These are phyloP conservation scores for Trichothecium roseum DNA, from an alignment of 2,329 filamentous ascomycete genomes.

Conservation along the genomic window DNA sequence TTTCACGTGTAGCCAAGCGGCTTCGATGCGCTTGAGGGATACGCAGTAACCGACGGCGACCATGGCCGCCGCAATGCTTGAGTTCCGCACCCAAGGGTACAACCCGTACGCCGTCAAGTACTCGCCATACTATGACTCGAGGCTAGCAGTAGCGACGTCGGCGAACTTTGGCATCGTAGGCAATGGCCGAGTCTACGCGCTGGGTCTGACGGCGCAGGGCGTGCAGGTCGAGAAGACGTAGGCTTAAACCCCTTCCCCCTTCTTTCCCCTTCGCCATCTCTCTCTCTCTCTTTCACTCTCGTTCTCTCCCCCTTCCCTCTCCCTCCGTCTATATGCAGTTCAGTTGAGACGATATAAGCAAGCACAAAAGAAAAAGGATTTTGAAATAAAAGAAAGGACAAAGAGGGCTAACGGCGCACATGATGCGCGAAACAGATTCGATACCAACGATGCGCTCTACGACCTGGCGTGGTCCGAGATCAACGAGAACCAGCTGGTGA, in stretches of 20 bases:
- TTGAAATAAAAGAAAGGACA: background rate
- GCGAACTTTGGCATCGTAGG: conserved; percentile 96
- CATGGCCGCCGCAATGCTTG: conserved; percentile 65
- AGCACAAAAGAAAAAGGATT: too few species aligned
- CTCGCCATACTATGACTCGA: conserved; percentile 94
- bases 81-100: conserved; percentile 86
- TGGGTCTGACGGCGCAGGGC: conserved; percentile 73
- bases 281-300: too few species aligned
- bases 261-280: background rate
- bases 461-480: conserved; percentile 92
- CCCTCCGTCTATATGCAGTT: too few species aligned
- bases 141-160: conserved; percentile 81
- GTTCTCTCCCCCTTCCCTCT: too few species aligned
- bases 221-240: conserved; percentile 78
- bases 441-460: conserved; percentile 94
- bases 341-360: too few species aligned
- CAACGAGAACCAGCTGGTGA: conserved; percentile 88
- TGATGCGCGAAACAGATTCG: conserved; percentile 54
- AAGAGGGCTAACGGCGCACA: background rate
- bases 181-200: conserved; percentile 80
- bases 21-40: conserved; percentile 9
- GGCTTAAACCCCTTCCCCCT: conserved; percentile 10
- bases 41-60: conserved; percentile 6
- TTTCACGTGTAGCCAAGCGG: too few species aligned
- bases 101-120: conserved; percentile 98